phyloP scores from a whole-genome alignment of 768 basidiomycete species.

The Macrolepiota fuliginosa region DNA sequence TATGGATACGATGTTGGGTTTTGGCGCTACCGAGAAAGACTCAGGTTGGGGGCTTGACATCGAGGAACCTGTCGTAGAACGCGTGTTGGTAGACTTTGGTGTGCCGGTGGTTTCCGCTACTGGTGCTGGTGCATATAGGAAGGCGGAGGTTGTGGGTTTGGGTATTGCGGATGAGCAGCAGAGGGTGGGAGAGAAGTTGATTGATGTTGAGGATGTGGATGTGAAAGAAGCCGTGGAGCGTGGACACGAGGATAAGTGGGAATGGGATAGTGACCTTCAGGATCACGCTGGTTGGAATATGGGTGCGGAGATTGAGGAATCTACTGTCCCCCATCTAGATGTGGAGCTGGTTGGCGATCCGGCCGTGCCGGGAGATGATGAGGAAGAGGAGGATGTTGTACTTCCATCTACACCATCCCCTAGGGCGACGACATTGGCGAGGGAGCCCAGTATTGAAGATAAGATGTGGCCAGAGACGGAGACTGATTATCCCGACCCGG shows the following conservation, averaged over 20 bases:
- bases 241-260: background rate
- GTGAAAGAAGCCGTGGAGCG: background rate
- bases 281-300: background rate
- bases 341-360: background rate
- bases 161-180: background rate
- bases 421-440: background rate
- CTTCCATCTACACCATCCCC: background rate
- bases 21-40: background rate
- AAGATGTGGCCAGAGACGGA: background rate
- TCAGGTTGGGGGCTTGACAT: slow-evolving; percentile 4
- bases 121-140: background rate
- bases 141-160: background rate
- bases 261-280: slow-evolving; percentile 8
- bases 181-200: background rate
- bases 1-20: background rate
- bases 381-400: background rate
- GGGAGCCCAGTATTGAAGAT: background rate
- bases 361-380: background rate
- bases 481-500: slow-evolving; percentile 35
- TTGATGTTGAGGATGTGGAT: background rate
- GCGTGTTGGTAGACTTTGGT: slow-evolving; percentile 2
- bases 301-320: background rate
- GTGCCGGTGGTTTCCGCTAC: background rate
- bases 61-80: background rate
- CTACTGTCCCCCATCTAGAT: background rate